Evolutionary conservation across 2,329 filamentous ascomycete genomes (phyloP), one percentile per base, ranked within the genome.

Genomic region (Periconia digitata): DNA sequence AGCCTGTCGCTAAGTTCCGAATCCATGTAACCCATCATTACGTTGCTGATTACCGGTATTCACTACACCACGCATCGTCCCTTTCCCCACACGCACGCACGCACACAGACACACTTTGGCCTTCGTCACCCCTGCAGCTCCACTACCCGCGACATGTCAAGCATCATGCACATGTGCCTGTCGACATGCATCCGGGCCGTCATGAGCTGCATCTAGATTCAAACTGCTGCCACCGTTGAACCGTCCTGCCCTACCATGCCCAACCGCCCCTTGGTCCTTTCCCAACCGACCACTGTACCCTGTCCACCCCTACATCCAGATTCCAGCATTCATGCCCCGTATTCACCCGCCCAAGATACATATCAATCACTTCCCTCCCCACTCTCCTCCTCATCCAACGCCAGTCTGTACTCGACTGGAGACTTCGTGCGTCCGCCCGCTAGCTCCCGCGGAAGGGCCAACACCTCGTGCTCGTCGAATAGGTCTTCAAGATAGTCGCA

Each of bases 401-500:
- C 3, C 10, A 15, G n/a, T 32, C 3, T 15, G 27, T 13, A 32
- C 27, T 32, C n/a, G 27, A 13, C 10, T 10, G 27, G 27, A 4
- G 12, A 13, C 27, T 32, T 32, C 27, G 5, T 32, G 27, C 27
- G 27, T 15, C 27, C 27, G 12, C 27, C 27, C 4, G 27, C 27
- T 32, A 46, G n/a, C 18, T 43, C 45, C 32, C 34, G 23, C 8
- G 45, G 45, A 32, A 47, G 36, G 15, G 42, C 39, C 13, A 47
- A 17, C 20, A 47, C 7, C 39, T 47, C 45, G 18, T 42, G 29
- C 12, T 47, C 39, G 2, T n/a, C 18, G 18, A 48, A 48, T 13
- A 48, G 15, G 6, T 48, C 40, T 23, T 48, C 41, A 18, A 48
- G 6, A 17, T 23, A 48, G 3, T 35, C 35, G 5, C 24, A 40